phyloP scores from a whole-genome alignment of 805 yeast species.

The Metschnikowia aberdeeniae region DNA sequence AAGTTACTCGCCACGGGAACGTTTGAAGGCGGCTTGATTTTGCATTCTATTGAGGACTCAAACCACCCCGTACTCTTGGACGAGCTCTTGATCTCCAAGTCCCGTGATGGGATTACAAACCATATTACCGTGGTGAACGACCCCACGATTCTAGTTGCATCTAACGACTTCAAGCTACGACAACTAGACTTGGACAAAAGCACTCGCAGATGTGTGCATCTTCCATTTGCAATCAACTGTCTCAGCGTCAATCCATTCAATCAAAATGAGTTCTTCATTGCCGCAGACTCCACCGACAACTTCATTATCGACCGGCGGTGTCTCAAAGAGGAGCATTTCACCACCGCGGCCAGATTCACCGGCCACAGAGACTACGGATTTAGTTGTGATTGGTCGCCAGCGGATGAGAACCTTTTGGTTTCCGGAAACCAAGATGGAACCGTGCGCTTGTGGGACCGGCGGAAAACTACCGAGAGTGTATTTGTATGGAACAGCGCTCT shows the following conservation, averaged over 20 bases:
- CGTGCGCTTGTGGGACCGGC: slow-evolving; percentile 48
- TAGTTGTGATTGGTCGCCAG: slow-evolving; percentile 54
- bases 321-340: slow-evolving; percentile 4
- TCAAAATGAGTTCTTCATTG: slow-evolving; percentile 38
- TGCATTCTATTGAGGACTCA: slow-evolving; percentile 31
- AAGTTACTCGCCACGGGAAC: slow-evolving; percentile 49
- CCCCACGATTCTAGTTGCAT: slow-evolving; percentile 40
- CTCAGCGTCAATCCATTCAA: slow-evolving; percentile 39
- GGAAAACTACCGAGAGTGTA: slow-evolving; percentile 28
- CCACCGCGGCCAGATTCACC: slow-evolving; percentile 15
- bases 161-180: slow-evolving; percentile 47
- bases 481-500: slow-evolving; percentile 35
- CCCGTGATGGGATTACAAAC: slow-evolving; percentile 50
- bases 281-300: slow-evolving; percentile 47
- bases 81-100: slow-evolving; percentile 39
- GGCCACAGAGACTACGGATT: slow-evolving; percentile 58
- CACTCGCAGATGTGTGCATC: slow-evolving; percentile 13
- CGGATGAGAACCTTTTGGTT: slow-evolving; percentile 39
- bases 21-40: slow-evolving; percentile 47
- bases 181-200: slow-evolving; percentile 32
- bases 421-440: slow-evolving; percentile 63
- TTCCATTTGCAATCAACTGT: slow-evolving; percentile 51
- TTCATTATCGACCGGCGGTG: slow-evolving; percentile 44
- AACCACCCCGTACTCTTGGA: slow-evolving; percentile 19
- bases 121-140: slow-evolving; percentile 35